Conservation (phyloP, 345 rosid species). For the Gossypium ekmanianum region DNA sequence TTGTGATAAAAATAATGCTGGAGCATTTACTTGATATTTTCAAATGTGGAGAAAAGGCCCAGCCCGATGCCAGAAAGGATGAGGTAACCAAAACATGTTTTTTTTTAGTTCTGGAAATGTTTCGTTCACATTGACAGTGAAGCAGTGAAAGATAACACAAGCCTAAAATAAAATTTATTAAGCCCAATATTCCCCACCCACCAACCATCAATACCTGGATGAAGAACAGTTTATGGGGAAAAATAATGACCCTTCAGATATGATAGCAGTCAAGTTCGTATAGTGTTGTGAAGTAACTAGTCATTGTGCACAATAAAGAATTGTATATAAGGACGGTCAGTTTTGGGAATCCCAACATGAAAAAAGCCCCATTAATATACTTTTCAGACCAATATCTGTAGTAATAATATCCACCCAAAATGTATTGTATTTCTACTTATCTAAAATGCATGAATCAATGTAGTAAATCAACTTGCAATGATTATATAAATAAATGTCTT, state of each 20-base stretch:
- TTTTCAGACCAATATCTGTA: background rate
- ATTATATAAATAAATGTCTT: too few relatives aligned
- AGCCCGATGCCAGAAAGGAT: background rate
- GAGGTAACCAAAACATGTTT: background rate
- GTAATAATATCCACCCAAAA: too few relatives aligned
- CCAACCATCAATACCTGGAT: background rate
- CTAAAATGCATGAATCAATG: too few relatives aligned
- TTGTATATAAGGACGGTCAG: background rate
- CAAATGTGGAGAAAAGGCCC: background rate
- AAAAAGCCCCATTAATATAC: background rate
- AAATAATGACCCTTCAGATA: background rate
- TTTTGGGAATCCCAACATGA: conserved; percentile 5
- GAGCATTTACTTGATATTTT: background rate
- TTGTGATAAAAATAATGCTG: background rate
- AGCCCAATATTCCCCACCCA: background rate
- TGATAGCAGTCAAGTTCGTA: background rate
- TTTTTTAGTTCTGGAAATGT: too few relatives aligned
- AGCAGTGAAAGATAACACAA: background rate
- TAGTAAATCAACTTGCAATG: too few relatives aligned
- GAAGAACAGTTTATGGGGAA: background rate
- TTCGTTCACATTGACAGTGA: background rate
- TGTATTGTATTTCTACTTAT: too few relatives aligned
- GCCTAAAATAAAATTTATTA: background rate
- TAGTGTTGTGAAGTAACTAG: background rate
- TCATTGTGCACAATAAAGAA: background rate